A percentile compares a stretch with the other conserved stretches of the same genome.
Evolutionary conservation across 208 protist species (phyloP).

Genomic region (Porcisia hertigi): DNA sequence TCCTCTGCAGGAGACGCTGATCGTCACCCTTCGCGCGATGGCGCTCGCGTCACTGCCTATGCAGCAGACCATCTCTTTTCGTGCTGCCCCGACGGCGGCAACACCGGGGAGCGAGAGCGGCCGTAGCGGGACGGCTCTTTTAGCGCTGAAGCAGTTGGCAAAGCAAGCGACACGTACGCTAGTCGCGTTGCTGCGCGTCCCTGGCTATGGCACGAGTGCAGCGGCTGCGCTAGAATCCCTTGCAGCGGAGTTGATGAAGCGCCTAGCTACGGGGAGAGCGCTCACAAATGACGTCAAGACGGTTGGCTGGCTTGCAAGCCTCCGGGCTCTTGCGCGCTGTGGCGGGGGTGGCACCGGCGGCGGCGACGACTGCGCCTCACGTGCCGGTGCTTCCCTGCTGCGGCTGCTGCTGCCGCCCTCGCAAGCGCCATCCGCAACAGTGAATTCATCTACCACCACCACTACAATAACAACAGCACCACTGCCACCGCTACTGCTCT

Average conservation of each 20-base stretch:
- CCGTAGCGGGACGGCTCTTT: not conserved
- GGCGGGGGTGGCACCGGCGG: not conserved
- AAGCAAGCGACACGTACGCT: conserved; percentile 32
- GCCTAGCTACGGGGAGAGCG: conserved; percentile 6
- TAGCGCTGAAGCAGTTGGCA: conserved; percentile 26
- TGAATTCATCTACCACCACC: too few relatives aligned
- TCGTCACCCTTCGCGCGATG: conserved; percentile 30
- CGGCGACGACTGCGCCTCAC: not conserved
- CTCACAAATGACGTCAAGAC: conserved; percentile 29
- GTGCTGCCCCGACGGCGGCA: not conserved
- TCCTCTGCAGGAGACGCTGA: conserved; percentile 6
- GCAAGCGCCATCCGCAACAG: not conserved
- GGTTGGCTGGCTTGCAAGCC: conserved; percentile 30
- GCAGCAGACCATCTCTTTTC: conserved; percentile 13
- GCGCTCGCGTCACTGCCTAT: conserved; percentile 26
- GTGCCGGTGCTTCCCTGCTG: not conserved
- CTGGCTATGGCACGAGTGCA: not conserved
- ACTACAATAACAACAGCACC: not conserved
- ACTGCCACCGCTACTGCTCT: conserved; percentile 15
- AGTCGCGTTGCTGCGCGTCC: conserved; percentile 16
- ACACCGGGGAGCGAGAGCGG: not conserved
- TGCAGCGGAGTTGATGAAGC: not conserved
- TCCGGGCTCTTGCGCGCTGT: conserved; percentile 14
- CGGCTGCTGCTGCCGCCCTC: not conserved
- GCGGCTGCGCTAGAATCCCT: conserved; percentile 16